Evolutionary conservation across 331 rosid species (phyloP).

Genomic region (Quercus lobata): DNA sequence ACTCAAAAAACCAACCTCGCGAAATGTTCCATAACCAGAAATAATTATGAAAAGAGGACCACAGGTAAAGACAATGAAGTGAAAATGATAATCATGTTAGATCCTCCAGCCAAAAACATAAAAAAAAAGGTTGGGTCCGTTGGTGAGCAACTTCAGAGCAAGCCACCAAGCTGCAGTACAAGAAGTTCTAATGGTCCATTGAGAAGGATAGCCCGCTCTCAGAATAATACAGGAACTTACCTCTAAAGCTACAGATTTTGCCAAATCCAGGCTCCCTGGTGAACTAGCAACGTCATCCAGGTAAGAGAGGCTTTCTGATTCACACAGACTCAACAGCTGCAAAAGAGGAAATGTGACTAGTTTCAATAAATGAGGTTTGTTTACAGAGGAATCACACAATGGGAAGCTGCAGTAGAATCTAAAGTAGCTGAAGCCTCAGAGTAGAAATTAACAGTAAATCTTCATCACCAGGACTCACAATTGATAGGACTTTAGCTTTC

Average conservation of each 20-base stretch:
- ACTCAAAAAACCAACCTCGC: neutral
- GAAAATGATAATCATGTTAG: no score
- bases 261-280: no score
- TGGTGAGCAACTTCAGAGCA: no score
- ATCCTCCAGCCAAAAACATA: no score
- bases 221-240: constrained; percentile 35
- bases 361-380: neutral
- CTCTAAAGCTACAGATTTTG: constrained; percentile 85
- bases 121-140: no score
- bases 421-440: constrained; percentile 16
- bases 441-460: constrained; percentile 7
- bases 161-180: no score
- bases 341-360: constrained; percentile 15
- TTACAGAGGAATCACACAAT: neutral
- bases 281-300: no score
- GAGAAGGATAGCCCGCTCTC: no score
- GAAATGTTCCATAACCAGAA: neutral
- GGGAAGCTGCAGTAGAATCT: constrained; percentile 18
- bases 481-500: constrained; percentile 73
- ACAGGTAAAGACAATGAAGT: no score
- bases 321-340: constrained; percentile 84
- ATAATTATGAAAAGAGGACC: neutral
- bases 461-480: constrained; percentile 51
- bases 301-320: no score
- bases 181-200: no score